Evolutionary conservation across 148 eudicot species (phyloP), one percentile per base, ranked within the genome.

Genomic region (Vaccinium corymbosum): DNA sequence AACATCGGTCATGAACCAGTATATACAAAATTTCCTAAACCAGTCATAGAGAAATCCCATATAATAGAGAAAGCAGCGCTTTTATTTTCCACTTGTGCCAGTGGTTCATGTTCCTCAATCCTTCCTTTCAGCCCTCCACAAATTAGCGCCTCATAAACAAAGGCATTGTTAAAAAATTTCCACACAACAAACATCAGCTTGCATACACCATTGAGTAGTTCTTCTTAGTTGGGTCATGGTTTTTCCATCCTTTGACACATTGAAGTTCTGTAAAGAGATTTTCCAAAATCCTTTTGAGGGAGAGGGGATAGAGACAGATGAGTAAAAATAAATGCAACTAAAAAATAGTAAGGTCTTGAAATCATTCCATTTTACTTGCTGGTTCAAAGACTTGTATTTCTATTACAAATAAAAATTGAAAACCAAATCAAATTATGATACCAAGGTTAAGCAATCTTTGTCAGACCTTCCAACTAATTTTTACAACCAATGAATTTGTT

Each of bases 401-500:
- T 22, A 4, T 46, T 42, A n/a, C 19, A 13, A 42, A 13, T 2
- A 46, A 42, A 61, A 61, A 3, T 20, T 80, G 20, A 6, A 5
- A n/a, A 46, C 14, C 15, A 22, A 48, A 48, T 68, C 19, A 32
- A 66, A 22, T 62, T 14, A 66, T 13, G 12, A 66, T 38, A 81
- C 27, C n/a, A 68, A 61, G 51, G 83, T 75, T 71, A 48, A 80
- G 81, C 76, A 71, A 66, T 68, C 70, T 42, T 14, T 46, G 52
- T 32, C 53, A 29, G 70, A 94, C 98, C 96, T 89, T 88, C 75
- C 79, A 81, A 55, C 84, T 80, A 76, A 95, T 92, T 89, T 86
- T 94, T 71, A 92, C 93, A 86, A 85, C 51, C 89, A 94, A 85
- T 62, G 89, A 85, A 86, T 80, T 85, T 51, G 87, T 79, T 79